Evolutionary conservation across 129 eudicot species (phyloP).

Genomic region (Saussurea involucrata): DNA sequence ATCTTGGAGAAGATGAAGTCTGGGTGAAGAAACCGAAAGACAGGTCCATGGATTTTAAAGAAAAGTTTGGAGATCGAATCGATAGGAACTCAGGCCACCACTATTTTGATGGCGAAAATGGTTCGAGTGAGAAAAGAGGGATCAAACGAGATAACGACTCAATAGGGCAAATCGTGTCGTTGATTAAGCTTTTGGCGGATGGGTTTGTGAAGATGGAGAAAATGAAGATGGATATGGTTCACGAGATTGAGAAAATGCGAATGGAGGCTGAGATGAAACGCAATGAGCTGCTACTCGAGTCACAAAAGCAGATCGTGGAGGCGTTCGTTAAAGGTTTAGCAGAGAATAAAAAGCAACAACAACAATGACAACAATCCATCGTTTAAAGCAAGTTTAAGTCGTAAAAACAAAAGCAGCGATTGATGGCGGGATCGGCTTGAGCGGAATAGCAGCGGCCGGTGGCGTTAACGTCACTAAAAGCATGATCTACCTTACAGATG

Average conservation of each 20-base stretch:
- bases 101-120: background rate
- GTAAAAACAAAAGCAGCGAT: constrained; percentile 27
- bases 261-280: no score
- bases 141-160: no score
- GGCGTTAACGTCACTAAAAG: background rate
- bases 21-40: constrained; percentile 43
- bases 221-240: no score
- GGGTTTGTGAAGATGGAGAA: no score
- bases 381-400: background rate
- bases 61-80: constrained; percentile 17
- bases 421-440: constrained; percentile 1
- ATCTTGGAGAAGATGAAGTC: constrained; percentile 23
- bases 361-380: background rate
- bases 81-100: constrained; percentile 20
- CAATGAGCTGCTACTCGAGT: no score
- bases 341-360: constrained; percentile 34
- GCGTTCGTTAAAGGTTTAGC: no score
- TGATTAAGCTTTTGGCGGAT: no score
- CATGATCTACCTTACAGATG: constrained; percentile 21
- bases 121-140: no score
- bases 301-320: no score
- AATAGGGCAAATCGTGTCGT: no score
- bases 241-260: no score
- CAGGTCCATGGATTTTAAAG: constrained; percentile 18
- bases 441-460: constrained; percentile 30